A percentile compares a stretch with the other conserved stretches of the same genome.
These are phyloP conservation scores for Aristolochia californica DNA, from an alignment of 164 flowering plant species.

Conservation along the genomic window DNA sequence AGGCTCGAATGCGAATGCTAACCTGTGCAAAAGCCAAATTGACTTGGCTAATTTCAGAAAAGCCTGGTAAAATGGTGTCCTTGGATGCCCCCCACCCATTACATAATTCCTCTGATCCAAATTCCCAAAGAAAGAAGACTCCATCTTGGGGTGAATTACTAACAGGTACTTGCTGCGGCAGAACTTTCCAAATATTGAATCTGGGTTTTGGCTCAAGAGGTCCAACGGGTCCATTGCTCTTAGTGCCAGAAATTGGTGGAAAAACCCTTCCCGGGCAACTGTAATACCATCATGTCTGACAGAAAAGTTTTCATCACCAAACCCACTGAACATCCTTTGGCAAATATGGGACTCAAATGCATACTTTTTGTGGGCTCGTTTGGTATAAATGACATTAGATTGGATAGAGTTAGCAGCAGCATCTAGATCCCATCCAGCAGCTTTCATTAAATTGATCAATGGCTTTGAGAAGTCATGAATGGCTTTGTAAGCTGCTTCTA, in stretches of 20 bases:
- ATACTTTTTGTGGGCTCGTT: slow-evolving; percentile 91
- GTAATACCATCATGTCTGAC: slow-evolving; percentile 33
- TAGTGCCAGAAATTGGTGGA: slow-evolving; percentile 68
- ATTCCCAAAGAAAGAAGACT: slow-evolving; percentile 84
- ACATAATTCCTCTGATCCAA: slow-evolving; percentile 79
- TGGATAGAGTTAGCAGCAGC: slow-evolving; percentile 84
- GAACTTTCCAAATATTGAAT: slow-evolving; percentile 69
- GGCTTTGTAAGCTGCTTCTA: slow-evolving; percentile 61
- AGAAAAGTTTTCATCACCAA: slow-evolving; percentile 65
- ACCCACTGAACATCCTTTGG: slow-evolving; percentile 81
- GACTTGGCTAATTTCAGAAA: slow-evolving; percentile 82
- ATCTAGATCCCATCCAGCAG: slow-evolving; percentile 98
- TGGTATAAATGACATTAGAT: slow-evolving; percentile 61
- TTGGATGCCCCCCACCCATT: slow-evolving; percentile 81
- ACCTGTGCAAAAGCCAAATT: slow-evolving; percentile 79
- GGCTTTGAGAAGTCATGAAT: slow-evolving; percentile 95
- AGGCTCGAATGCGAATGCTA: slow-evolving; percentile 78
- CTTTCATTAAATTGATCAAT: slow-evolving; percentile 96
- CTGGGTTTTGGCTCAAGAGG: slow-evolving; percentile 63
- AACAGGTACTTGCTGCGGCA: slow-evolving; percentile 70
- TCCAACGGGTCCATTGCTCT: slow-evolving; percentile 76
- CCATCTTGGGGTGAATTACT: slow-evolving; percentile 88
- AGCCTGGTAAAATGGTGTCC: slow-evolving; percentile 92
- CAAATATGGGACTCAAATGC: slow-evolving; percentile 90
- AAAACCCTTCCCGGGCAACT: slow-evolving; percentile 49